Evolutionary conservation across 2,329 filamentous ascomycete genomes (phyloP).

Genomic region (Drechslerella dactyloides): DNA sequence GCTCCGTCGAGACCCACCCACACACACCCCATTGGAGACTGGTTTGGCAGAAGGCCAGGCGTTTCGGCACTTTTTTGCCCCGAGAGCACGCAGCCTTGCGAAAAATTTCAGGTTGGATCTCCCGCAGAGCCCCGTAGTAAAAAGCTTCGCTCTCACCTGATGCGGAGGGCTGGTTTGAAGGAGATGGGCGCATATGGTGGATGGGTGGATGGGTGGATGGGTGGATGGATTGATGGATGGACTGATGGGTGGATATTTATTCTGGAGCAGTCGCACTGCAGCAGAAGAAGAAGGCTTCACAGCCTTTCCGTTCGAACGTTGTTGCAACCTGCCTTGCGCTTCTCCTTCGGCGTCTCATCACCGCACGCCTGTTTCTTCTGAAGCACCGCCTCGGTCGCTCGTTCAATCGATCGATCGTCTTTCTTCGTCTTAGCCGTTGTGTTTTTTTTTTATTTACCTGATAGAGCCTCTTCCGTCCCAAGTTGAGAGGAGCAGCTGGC

Average conservation of each 20-base stretch:
- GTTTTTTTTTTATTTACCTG: neutral
- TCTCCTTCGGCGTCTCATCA: neutral
- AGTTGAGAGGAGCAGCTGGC: neutral
- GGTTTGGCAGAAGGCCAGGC: constrained; percentile 42
- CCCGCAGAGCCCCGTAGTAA: constrained; percentile 42
- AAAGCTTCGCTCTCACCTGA: constrained; percentile 15
- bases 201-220: neutral
- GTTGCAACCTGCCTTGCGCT: neutral
- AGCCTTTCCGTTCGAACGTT: neutral
- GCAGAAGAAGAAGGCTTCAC: neutral
- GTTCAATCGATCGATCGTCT: neutral
- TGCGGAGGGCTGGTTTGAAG: neutral
- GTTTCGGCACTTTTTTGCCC: constrained; percentile 44
- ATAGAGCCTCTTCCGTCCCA: neutral
- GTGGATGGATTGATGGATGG: neutral
- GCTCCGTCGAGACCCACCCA: constrained; percentile 8
- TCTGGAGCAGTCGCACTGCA: constrained; percentile 3
- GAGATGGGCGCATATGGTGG: neutral
- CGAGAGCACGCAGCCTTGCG: constrained; percentile 36
- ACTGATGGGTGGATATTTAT: constrained; percentile 4
- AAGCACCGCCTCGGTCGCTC: neutral
- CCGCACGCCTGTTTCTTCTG: neutral
- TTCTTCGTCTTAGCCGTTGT: neutral
- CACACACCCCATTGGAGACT: no score
- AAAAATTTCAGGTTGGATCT: constrained; percentile 22